phyloP scores from a whole-genome alignment of 495 filamentous ascomycete genomes.

The Penicillium simplicissimum region DNA sequence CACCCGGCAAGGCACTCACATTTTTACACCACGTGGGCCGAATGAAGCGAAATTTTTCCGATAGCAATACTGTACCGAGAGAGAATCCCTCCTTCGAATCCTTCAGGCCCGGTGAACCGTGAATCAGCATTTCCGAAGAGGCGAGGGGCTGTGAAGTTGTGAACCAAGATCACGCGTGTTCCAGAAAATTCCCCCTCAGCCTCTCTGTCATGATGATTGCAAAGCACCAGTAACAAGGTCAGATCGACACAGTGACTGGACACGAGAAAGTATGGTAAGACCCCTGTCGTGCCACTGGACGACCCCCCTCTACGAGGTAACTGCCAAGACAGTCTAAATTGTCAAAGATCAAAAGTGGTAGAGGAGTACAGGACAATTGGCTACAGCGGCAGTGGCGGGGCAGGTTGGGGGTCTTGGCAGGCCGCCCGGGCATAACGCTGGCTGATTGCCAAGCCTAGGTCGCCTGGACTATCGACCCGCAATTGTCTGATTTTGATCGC shows the following conservation, averaged over 20 bases:
- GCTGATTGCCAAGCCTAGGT: slow-evolving; percentile 18
- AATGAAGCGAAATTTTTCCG: neutral
- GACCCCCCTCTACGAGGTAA: neutral
- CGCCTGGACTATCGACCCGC: neutral
- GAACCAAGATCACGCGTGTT: slow-evolving; percentile 1
- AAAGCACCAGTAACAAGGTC: neutral
- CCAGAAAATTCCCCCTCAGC: slow-evolving; percentile 9
- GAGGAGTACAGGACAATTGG: neutral
- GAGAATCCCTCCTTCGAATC: neutral
- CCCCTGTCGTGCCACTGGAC: neutral
- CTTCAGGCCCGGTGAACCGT: no score
- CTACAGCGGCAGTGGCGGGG: neutral
- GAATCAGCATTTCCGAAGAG: neutral
- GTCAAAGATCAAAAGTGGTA: neutral
- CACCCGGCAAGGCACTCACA: neutral
- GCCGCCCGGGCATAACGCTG: slow-evolving; percentile 5
- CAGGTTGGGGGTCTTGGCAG: slow-evolving; percentile 4
- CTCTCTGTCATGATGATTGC: neutral
- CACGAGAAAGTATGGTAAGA: neutral
- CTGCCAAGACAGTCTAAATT: slow-evolving; percentile 1
- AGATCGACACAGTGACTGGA: no score
- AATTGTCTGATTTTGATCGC: neutral
- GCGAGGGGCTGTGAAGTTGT: neutral
- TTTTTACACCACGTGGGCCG: neutral
- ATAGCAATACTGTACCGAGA: neutral